Evolutionary conservation across 2,329 filamentous ascomycete species (phyloP), one percentile per base, ranked within the genome.

Genomic region (Penicillium glabrum): DNA sequence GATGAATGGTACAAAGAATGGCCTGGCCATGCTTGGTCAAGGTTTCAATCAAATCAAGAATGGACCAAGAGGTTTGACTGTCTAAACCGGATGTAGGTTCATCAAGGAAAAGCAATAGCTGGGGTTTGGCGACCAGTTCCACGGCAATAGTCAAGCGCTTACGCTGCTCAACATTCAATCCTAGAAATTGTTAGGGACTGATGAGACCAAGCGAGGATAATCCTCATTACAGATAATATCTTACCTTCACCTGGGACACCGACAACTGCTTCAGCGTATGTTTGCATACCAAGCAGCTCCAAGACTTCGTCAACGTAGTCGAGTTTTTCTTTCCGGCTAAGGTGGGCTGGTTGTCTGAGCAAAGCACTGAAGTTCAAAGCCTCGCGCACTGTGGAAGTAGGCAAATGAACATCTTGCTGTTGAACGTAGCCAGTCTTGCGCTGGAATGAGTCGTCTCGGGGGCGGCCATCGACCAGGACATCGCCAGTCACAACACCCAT

Each of bases 1-100:
- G 93, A 73, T 98, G 93, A 59, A 97, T 97, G 0, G 93, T 97
- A 78, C 92, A 96, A 16, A 97, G 86, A 75, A 97, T 91, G 51
- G 93, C 93, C 72, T 96, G 91, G 16, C 93, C 93, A 60, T 87
- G 89, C 73, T 93, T 89, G 67, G 91, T 91, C 33, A 97, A 82
- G 76, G 96, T 96, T 75, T 96, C 89, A 41, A 98, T 83, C 9
- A 97, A 83, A 72, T 91, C 88, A 46, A 92, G 83, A 70, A 97
- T 96, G 61, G 91, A 90, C 91, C 91, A 97, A 0, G 92, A 93
- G 1, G 93, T 96, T 74, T 96, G 92, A 69, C 87, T 91, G 75
- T 97, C 93, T 21, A 97, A 86, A 80, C 93, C 93, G 26, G 92
- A 96, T 3, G 93, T 97, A 16, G 93, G 93, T 75, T 98, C 93